Evolutionary conservation across 2,329 filamentous ascomycete genomes (phyloP).

Genomic region (Stachybotrys chlorohalonatus): DNA sequence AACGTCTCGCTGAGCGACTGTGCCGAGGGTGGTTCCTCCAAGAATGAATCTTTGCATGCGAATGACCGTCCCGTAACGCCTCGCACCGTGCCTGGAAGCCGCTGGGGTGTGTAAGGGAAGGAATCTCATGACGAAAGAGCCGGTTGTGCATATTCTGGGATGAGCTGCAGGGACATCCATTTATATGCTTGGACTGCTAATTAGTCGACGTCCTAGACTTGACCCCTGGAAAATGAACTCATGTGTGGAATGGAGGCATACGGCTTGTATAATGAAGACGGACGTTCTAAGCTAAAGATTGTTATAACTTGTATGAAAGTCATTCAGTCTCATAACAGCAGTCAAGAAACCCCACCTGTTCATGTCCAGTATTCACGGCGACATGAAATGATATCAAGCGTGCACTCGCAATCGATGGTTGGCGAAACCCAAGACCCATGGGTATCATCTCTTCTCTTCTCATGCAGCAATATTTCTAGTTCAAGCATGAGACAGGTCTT

Average conservation of each 20-base stretch:
- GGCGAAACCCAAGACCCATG: not conserved
- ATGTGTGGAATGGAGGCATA: too few relatives aligned
- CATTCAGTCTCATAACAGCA: too few relatives aligned
- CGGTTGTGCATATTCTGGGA: not conserved
- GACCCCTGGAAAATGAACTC: too few relatives aligned
- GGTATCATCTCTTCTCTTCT: not conserved
- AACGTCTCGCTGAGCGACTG: slow-evolving; percentile 4
- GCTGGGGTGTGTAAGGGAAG: not conserved
- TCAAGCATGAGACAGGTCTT: not conserved
- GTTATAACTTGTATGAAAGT: too few relatives aligned
- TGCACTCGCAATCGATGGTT: not conserved
- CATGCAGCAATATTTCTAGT: not conserved
- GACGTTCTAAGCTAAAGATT: too few relatives aligned
- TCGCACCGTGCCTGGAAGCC: not conserved
- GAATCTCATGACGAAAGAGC: not conserved
- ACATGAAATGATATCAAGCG: not conserved
- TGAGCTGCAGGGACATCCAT: too few relatives aligned
- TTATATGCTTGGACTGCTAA: too few relatives aligned
- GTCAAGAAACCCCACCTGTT: not conserved
- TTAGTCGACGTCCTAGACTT: too few relatives aligned
- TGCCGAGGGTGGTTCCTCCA: slow-evolving; percentile 11
- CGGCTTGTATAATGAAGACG: too few relatives aligned
- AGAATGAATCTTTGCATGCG: slow-evolving; percentile 10
- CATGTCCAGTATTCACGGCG: not conserved
- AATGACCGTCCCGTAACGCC: slow-evolving; percentile 9